These are phyloP conservation scores for Tolypocladium album DNA, from an alignment of 2,329 filamentous ascomycete species.

Conservation along the genomic window DNA sequence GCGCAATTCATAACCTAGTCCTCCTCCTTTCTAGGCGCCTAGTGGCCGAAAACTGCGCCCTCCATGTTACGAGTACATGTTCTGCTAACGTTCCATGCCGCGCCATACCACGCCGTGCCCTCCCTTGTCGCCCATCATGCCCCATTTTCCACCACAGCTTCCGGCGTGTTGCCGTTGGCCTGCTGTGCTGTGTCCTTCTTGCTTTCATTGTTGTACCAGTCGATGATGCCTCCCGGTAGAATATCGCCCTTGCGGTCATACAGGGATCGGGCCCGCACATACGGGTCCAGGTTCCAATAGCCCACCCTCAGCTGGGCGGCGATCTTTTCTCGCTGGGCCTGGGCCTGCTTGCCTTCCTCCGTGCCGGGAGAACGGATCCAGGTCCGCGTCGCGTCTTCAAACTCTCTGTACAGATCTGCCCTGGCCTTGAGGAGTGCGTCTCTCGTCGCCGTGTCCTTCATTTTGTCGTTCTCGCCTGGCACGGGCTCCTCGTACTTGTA, in stretches of 20 bases:
- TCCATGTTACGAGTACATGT: not conserved
- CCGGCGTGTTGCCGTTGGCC: slow-evolving; percentile 11
- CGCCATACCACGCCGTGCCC: not conserved
- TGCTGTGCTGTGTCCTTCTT: slow-evolving; percentile 5
- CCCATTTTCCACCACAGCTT: slow-evolving; percentile 33
- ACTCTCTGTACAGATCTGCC: slow-evolving; percentile 55
- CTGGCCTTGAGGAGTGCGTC: slow-evolving; percentile 55
- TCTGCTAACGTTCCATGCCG: not conserved
- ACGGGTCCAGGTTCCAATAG: slow-evolving; percentile 88
- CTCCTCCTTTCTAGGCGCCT: not conserved
- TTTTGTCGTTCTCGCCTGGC: slow-evolving; percentile 62
- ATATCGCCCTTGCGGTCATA: slow-evolving; percentile 78
- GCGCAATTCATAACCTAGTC: not conserved
- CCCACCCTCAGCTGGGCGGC: slow-evolving; percentile 55
- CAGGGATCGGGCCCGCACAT: slow-evolving; percentile 68
- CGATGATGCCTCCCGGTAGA: slow-evolving; percentile 51
- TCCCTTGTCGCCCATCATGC: not conserved
- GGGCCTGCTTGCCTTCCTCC: slow-evolving; percentile 33
- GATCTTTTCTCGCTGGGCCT: slow-evolving; percentile 48
- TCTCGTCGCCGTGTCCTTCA: slow-evolving; percentile 55
- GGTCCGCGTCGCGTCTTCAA: slow-evolving; percentile 60
- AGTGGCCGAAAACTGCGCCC: not conserved
- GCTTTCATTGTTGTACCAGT: slow-evolving; percentile 49
- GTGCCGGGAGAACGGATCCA: slow-evolving; percentile 53
- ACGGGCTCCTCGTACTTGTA: slow-evolving; percentile 74